Evolutionary conservation across 768 basidiomycete species (phyloP).

Genomic region (Phlegmacium glaucopus): DNA sequence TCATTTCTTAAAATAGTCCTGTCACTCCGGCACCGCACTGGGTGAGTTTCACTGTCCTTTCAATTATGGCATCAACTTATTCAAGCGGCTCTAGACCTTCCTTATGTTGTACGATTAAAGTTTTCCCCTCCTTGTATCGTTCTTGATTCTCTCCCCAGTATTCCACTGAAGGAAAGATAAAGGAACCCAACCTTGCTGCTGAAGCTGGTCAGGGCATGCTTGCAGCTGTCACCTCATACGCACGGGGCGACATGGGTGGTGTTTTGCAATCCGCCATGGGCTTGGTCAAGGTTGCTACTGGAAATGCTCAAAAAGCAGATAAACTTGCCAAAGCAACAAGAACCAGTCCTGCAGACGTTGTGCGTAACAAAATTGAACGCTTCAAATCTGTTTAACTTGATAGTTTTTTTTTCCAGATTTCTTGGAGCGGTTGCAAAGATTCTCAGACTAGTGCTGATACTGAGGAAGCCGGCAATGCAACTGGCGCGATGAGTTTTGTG

Average conservation of each 20-base stretch:
- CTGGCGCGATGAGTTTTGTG: conserved; percentile 81
- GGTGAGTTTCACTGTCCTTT: conserved; percentile 38
- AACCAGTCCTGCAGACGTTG: conserved; percentile 83
- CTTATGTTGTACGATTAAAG: conserved; percentile 50
- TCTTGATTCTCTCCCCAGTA: conserved; percentile 45
- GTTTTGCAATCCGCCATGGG: conserved; percentile 71
- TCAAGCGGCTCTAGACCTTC: conserved; percentile 46
- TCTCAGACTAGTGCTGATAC: conserved; percentile 82
- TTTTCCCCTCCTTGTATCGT: neutral
- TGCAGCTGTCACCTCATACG: conserved; percentile 73
- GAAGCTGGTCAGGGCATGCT: conserved; percentile 87
- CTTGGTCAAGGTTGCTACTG: conserved; percentile 73
- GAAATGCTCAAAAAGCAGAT: conserved; percentile 59
- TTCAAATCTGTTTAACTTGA: neutral
- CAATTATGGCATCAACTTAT: neutral
- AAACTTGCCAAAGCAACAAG: conserved; percentile 57
- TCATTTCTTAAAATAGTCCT: conserved; percentile 45
- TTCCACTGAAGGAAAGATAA: conserved; percentile 92
- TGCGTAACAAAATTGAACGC: conserved; percentile 32
- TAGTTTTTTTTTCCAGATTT: conserved; percentile 46
- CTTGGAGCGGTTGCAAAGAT: conserved; percentile 83
- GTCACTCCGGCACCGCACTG: conserved; percentile 87
- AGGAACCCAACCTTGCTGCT: conserved; percentile 85
- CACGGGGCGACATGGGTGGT: conserved; percentile 77
- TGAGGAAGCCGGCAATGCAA: conserved; percentile 58